A percentile compares a stretch with the other conserved stretches of the same genome.
phyloP scores from a whole-genome alignment of 495 filamentous ascomycete genomes.

The Annulohypoxylon moriforme region DNA sequence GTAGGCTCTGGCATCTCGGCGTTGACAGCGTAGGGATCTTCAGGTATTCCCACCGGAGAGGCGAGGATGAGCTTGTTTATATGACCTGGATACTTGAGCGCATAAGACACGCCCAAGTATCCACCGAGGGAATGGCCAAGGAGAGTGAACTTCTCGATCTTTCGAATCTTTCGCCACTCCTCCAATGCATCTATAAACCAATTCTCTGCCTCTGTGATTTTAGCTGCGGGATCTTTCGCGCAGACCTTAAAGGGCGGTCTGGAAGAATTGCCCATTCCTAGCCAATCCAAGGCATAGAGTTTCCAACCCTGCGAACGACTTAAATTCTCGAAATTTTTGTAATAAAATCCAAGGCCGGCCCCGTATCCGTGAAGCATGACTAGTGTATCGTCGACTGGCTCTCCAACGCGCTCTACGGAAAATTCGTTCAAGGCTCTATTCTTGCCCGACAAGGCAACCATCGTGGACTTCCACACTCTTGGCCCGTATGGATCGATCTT shows the following conservation, averaged over 20 bases:
- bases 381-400: conserved; percentile 81
- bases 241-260: conserved; percentile 85
- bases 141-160: conserved; percentile 92
- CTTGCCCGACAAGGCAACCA: conserved; percentile 86
- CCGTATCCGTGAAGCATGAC: conserved; percentile 99
- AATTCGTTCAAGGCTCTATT: conserved; percentile 93
- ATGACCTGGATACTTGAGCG: conserved; percentile 92
- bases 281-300: conserved; percentile 88
- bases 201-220: conserved; percentile 89
- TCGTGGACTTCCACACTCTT: conserved; percentile 83
- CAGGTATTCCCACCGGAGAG: conserved; percentile 92
- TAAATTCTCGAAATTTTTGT: conserved; percentile 93
- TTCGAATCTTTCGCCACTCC: conserved; percentile 89
- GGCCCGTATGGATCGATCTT: conserved; percentile 83
- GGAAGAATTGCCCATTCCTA: conserved; percentile 93
- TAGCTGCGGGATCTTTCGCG: conserved; percentile 80
- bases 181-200: conserved; percentile 98
- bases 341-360: conserved; percentile 95
- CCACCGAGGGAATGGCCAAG: conserved; percentile 94
- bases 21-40: conserved; percentile 90
- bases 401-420: conserved; percentile 83
- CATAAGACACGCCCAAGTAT: conserved; percentile 93
- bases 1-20: conserved; percentile 82
- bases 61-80: conserved; percentile 96
- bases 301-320: conserved; percentile 84